Conservation (phyloP, 345 rosid species). For the Melastoma malabathricum region DNA sequence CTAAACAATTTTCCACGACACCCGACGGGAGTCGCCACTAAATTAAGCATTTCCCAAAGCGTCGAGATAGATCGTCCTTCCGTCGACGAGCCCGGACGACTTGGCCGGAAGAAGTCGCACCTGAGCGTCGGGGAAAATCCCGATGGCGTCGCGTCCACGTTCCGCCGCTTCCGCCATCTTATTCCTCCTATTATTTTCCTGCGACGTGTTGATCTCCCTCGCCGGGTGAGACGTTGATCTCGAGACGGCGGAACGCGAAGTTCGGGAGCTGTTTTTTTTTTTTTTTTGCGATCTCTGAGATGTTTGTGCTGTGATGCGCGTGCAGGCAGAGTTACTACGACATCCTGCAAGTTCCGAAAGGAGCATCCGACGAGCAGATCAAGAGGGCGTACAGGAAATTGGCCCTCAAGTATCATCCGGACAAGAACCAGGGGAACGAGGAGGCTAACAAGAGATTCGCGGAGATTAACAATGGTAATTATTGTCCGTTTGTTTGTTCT, state of each 20-base stretch:
- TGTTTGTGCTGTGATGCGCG: constrained; percentile 3
- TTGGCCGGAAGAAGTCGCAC: no score
- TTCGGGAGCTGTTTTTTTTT: not conserved
- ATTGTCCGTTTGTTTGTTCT: not conserved
- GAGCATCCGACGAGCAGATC: constrained; percentile 96
- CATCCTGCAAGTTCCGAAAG: constrained; percentile 72
- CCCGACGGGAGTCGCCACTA: not conserved
- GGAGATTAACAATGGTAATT: constrained; percentile 76
- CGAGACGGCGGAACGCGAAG: not conserved
- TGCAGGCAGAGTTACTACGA: constrained; percentile 92
- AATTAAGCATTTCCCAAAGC: no score
- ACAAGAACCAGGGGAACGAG: constrained; percentile 88
- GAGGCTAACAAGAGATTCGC: constrained; percentile 85
- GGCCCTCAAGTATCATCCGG: constrained; percentile 97
- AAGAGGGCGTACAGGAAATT: constrained; percentile 94
- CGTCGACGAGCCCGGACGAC: no score
- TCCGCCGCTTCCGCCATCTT: constrained; percentile 3
- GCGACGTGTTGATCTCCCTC: constrained; percentile 18
- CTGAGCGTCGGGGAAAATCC: no score
- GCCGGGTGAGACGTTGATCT: constrained; percentile 14
- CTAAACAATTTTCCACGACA: not conserved
- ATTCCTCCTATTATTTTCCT: constrained; percentile 20
- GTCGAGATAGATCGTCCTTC: no score
- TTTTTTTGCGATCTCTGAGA: not conserved
- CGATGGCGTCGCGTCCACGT: no score